Evolutionary conservation across 805 yeast species (phyloP), one percentile per base, ranked within the genome.

Genomic region (Lipomyces yamanashiensis): DNA sequence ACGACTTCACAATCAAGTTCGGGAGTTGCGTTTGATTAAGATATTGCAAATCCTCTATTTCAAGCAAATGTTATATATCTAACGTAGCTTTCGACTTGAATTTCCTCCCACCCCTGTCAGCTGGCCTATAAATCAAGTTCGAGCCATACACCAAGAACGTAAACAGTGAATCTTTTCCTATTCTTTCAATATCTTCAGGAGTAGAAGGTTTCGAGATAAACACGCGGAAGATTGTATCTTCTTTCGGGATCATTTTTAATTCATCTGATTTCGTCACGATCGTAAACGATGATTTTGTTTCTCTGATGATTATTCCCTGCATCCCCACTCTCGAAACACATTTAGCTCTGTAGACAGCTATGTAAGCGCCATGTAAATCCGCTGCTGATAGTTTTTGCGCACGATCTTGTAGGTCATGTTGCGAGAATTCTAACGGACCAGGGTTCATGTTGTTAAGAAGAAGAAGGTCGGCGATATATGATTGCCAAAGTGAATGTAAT

Each of bases 71-170:
- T 21, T 41, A 53, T 19, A 56, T 13, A 40, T 47, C 59, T 15
- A 17, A 15, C 2, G 59, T 53, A 4, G 62, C 36, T 52, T 64
- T 64, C 44, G 53, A 19, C 40, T 66, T 66, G 49, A 66, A 66
- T 43, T 66, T 66, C 13, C 69, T 59, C 4, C 59, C 69, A 21
- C 69, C 59, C 19, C 69, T 52, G 49, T 66, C 69, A 17, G 69
- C 64, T 2, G 69, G 51, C 17, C 69, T 47, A 56, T 55, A 66
- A n/a, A 41, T 40, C 54, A 66, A 40, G 53, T 66, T 68, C n/a
- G 63, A 54, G 17, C 69, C 69, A 21, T 66, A 59, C 15, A 66
- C 17, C 13, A 49, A 17, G 19, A 64, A 45, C 4, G 47, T 39
- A 13, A 56, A 56, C n/a, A 45, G 21, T 19, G 23, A 4, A 28